Percentiles rank a stretch among this genome's conserved stretches.
Evolutionary conservation across 176 grass and related monocot genomes (phyloP).

Genomic region (Chloris gayana): DNA sequence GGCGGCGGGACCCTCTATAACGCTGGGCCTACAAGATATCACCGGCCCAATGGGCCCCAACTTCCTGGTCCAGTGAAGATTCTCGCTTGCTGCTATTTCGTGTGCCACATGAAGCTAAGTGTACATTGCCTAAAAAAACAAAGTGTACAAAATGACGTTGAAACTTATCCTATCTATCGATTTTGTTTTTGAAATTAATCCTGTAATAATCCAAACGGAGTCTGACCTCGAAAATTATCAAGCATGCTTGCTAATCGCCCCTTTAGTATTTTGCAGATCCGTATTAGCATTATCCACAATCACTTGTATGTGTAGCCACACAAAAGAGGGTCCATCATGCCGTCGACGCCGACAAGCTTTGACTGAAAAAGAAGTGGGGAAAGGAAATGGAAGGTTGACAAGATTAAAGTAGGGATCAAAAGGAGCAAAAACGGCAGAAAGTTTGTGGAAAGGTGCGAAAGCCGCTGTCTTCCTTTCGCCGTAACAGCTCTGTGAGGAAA

Average conservation of each 20-base stretch:
- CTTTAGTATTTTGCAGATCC: not conserved
- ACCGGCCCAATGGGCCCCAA: conserved; percentile 23
- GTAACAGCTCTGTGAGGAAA: conserved; percentile 26
- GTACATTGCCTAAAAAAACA: too few relatives aligned
- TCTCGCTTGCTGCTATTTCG: not conserved
- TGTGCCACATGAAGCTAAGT: not conserved
- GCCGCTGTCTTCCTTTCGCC: conserved; percentile 31
- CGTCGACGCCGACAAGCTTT: conserved; percentile 12
- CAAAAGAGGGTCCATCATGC: conserved; percentile 26
- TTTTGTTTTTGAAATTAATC: not conserved
- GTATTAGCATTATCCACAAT: conserved; percentile 10
- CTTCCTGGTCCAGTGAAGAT: conserved; percentile 18
- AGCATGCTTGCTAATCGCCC: not conserved
- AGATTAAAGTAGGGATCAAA: conserved; percentile 45
- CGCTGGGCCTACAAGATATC: conserved; percentile 38
- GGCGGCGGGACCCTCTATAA: conserved; percentile 33
- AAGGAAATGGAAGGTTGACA: conserved; percentile 57
- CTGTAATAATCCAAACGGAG: not conserved
- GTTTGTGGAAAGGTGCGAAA: conserved; percentile 55
- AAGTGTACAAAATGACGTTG: too few relatives aligned
- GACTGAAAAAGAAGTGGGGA: conserved; percentile 16
- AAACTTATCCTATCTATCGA: too few relatives aligned
- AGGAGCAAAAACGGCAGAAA: conserved; percentile 51
- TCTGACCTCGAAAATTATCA: too few relatives aligned
- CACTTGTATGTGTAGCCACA: not conserved